Percentiles rank a stretch among this genome's conserved stretches.
Conservation (phyloP, 1,284 basidiomycete species). For the Ustilago tritici region DNA sequence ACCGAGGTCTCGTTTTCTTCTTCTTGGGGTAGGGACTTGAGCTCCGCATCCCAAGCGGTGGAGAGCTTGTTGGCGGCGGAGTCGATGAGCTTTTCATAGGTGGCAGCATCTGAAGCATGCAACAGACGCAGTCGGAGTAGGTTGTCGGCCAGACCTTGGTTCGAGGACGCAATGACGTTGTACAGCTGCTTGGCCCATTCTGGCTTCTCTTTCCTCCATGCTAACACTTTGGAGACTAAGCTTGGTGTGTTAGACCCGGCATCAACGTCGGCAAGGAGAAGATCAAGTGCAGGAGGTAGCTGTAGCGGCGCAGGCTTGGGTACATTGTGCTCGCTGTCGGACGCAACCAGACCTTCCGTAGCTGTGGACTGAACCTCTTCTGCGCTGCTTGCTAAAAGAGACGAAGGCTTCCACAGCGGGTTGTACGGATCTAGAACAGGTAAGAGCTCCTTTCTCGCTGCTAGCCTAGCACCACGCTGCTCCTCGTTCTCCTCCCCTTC, state of each 20-base stretch:
- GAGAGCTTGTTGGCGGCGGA: constrained; percentile 61
- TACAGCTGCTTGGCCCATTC: constrained; percentile 67
- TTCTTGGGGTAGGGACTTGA: constrained; percentile 29
- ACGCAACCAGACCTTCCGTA: constrained; percentile 53
- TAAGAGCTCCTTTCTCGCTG: constrained; percentile 32
- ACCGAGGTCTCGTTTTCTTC: constrained; percentile 6
- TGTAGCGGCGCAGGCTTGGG: constrained; percentile 59
- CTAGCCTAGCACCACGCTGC: constrained; percentile 16
- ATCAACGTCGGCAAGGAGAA: constrained; percentile 68
- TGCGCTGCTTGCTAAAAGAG: constrained; percentile 18
- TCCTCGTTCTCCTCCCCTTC: constrained; percentile 50
- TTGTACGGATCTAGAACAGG: constrained; percentile 59
- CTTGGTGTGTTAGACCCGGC: constrained; percentile 67
- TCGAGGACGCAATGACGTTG: constrained; percentile 60
- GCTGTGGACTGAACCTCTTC: constrained; percentile 50
- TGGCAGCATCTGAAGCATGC: constrained; percentile 46
- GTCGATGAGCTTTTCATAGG: constrained; percentile 62
- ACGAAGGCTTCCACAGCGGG: constrained; percentile 61
- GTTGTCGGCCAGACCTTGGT: constrained; percentile 63
- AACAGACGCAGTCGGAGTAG: constrained; percentile 57
- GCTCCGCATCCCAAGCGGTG: constrained; percentile 41
- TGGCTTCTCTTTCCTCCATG: constrained; percentile 61
- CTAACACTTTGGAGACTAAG: constrained; percentile 64
- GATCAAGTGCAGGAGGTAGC: constrained; percentile 61
- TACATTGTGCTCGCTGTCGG: constrained; percentile 12